Base-by-base conservation (phyloP, 345 rosid genomes). In the Linum usitatissimum region DNA sequence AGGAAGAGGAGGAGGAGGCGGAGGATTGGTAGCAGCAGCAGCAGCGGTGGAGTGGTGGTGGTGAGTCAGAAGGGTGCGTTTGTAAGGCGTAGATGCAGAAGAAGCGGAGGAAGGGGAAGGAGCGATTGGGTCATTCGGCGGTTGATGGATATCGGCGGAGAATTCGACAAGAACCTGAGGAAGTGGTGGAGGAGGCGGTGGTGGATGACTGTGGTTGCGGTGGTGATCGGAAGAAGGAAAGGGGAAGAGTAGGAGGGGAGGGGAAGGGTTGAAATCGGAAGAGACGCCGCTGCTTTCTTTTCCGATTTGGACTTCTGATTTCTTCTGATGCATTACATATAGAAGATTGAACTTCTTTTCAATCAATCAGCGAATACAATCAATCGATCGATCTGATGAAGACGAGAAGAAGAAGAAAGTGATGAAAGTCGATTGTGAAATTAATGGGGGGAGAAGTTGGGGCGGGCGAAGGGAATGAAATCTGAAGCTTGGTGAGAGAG, bases 201-300 rank as follows among this genome's bases (percentile, higher is more conserved):
- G 60, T 4, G 18, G n/a, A n/a, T 30, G 19, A 17, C 13, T 18
- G 45, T 18, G 4, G 23, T 18, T 10, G 20, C 21, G 4, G 55
- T 57, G 6, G 51, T 66, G 69, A 60, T 71, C 64, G 55, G 76
- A 62, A 38, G 20, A 21, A n/a, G 30, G 7, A 13, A 6, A 5
- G 14, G 63, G 66, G 17, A 45, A 66, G 72, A 73, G 62, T 13
- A 76, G 70, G 30, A 77, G 76, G 39, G 82, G 82, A 5, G 88
- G 91, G 36, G 81, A 77, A 0, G 93, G 95, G 42, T 82, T 85
- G 72, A 71, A 91, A 91, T 83, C 98, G 95, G 95, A 91, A 85
- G 98, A 88, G 90, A 91, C 71, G 96, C 98, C 98, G 80, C 68
- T 80, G 90, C 96, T 91, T 84, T 91, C 98, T 86, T 79, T 91